Conservation (phyloP, 2,329 filamentous ascomycete species). For the Thielaviopsis euricoi region DNA sequence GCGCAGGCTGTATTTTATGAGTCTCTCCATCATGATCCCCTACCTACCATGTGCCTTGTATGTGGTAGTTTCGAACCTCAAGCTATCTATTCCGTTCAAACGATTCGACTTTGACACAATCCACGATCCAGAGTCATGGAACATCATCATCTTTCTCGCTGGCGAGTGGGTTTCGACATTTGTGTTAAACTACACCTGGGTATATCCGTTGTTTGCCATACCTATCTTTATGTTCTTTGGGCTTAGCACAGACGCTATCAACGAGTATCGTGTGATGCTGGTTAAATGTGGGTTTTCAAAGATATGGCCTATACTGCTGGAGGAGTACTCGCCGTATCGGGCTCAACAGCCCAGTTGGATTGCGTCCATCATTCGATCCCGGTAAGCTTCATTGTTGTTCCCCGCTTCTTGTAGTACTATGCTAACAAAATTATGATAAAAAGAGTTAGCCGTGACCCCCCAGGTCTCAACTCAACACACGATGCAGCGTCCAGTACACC, state of each 20-base stretch:
- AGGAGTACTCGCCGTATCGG: slow-evolving; percentile 24
- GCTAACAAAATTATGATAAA: not conserved
- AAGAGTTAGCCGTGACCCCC: not conserved
- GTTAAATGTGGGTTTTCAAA: slow-evolving; percentile 26
- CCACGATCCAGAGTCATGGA: slow-evolving; percentile 29
- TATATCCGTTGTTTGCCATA: slow-evolving; percentile 29
- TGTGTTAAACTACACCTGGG: slow-evolving; percentile 30
- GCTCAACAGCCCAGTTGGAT: slow-evolving; percentile 5
- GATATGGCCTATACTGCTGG: slow-evolving; percentile 25
- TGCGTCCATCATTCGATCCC: not conserved
- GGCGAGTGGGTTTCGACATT: slow-evolving; percentile 24
- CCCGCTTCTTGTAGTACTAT: not conserved
- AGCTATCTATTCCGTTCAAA: slow-evolving; percentile 15
- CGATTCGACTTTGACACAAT: slow-evolving; percentile 27
- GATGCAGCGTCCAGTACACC: not conserved
- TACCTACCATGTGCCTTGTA: slow-evolving; percentile 32
- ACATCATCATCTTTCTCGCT: slow-evolving; percentile 28
- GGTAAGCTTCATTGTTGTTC: not conserved
- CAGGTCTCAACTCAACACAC: not conserved
- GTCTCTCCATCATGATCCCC: slow-evolving; percentile 32
- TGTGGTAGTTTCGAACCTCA: slow-evolving; percentile 26
- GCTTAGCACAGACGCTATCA: slow-evolving; percentile 34
- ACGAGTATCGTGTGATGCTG: slow-evolving; percentile 27
- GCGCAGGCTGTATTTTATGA: slow-evolving; percentile 39
- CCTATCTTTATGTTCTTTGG: slow-evolving; percentile 39